Conservation (phyloP, 108 stramenopile species). For the Poteriospumella lacustris region DNA sequence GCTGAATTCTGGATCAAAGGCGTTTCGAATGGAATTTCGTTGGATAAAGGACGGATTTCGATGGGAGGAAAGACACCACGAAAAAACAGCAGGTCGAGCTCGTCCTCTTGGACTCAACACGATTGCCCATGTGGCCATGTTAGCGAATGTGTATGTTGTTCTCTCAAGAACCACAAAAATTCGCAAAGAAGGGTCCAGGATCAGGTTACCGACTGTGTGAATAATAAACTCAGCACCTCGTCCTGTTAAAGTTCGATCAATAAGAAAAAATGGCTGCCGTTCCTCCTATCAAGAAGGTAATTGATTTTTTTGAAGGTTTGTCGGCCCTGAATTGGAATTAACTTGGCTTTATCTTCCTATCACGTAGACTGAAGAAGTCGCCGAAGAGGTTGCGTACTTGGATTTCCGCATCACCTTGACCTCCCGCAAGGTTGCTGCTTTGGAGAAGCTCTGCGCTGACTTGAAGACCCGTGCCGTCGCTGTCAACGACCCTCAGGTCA, state of each 20-base stretch:
- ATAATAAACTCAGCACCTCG: background rate
- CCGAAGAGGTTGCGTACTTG: conserved; percentile 31
- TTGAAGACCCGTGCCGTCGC: conserved; percentile 86
- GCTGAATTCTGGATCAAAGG: too few species aligned
- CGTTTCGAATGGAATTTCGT: too few species aligned
- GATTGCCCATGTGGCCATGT: too few species aligned
- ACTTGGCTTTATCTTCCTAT: background rate
- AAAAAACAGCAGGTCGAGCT: too few species aligned
- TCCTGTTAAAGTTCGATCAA: background rate
- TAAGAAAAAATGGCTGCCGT: background rate
- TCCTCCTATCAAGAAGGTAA: background rate
- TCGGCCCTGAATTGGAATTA: background rate
- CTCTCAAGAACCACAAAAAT: too few species aligned
- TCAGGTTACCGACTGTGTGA: conserved; percentile 20
- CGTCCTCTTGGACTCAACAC: too few species aligned
- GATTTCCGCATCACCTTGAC: conserved; percentile 98
- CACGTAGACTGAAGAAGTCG: background rate
- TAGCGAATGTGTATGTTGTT: too few species aligned
- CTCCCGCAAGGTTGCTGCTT: conserved; percentile 91
- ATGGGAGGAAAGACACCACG: too few species aligned
- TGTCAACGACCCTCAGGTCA: conserved; percentile 91
- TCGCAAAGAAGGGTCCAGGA: too few species aligned
- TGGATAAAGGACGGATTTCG: too few species aligned
- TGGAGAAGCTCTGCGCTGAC: conserved; percentile 96
- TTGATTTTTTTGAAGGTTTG: background rate